These are phyloP conservation scores for Celoporthe dispersa DNA, from an alignment of 2,329 filamentous ascomycete genomes.

Conservation along the genomic window DNA sequence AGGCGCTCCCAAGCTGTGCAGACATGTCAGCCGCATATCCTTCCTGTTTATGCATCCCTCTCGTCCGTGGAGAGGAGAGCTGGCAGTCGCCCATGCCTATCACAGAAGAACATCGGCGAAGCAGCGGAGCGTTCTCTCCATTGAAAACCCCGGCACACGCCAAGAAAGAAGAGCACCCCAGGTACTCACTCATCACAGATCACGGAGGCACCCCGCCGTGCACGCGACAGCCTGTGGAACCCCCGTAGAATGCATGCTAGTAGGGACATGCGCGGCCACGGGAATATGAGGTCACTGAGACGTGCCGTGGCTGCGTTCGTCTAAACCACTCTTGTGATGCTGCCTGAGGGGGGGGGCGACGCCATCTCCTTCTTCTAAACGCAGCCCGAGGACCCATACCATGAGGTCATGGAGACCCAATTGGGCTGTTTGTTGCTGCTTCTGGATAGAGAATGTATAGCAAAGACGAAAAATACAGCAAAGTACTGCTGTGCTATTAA, in stretches of 20 bases:
- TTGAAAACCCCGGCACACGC: neutral
- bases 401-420: neutral
- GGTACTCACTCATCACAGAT: neutral
- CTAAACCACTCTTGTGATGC: neutral
- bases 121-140: neutral
- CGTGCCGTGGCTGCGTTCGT: neutral
- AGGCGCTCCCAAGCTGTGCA: neutral
- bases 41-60: neutral
- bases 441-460: neutral
- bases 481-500: too few species aligned
- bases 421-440: neutral
- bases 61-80: neutral
- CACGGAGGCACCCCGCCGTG: neutral
- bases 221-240: constrained; percentile 3
- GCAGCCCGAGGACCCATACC: neutral
- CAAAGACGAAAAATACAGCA: neutral
- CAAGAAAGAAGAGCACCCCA: neutral
- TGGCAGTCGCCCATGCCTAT: neutral
- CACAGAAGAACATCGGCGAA: neutral
- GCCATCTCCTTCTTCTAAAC: neutral
- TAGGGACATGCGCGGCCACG: neutral
- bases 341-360: neutral
- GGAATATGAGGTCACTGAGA: constrained; percentile 12
- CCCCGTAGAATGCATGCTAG: neutral
- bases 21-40: constrained; percentile 7